Conservation (phyloP, 1,284 basidiomycete species). For the Sporisorium graminicola region DNA sequence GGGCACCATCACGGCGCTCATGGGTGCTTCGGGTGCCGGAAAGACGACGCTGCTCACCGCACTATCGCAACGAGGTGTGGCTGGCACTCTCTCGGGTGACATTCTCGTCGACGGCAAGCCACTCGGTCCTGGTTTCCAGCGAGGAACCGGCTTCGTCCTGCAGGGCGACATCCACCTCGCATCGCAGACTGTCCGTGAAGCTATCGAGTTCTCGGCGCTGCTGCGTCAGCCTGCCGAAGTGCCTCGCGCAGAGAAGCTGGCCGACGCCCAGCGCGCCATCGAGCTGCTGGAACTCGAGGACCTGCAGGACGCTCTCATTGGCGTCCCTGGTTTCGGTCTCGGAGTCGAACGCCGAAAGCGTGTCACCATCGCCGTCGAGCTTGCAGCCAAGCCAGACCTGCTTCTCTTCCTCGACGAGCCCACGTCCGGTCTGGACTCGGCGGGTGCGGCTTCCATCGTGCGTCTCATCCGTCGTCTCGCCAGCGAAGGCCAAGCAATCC, state of each 20-base stretch:
- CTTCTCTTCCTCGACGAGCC: constrained; percentile 67
- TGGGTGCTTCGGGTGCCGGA: constrained; percentile 81
- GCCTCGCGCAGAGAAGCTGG: constrained; percentile 50
- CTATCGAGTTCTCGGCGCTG: constrained; percentile 59
- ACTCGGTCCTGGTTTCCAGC: constrained; percentile 80
- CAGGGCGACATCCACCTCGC: constrained; percentile 74
- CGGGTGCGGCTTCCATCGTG: constrained; percentile 55
- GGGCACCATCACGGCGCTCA: constrained; percentile 78
- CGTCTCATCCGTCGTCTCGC: constrained; percentile 57
- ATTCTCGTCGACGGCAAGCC: constrained; percentile 81
- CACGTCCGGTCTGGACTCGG: constrained; percentile 60
- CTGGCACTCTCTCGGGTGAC: constrained; percentile 82
- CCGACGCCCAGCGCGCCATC: constrained; percentile 50
- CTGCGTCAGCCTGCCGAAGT: constrained; percentile 58
- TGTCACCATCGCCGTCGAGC: constrained; percentile 63
- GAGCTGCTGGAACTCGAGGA: constrained; percentile 57
- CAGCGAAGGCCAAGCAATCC: constrained; percentile 57
- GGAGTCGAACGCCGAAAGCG: constrained; percentile 58
- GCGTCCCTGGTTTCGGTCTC: constrained; percentile 57
- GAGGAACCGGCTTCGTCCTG: constrained; percentile 76
- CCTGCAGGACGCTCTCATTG: constrained; percentile 59
- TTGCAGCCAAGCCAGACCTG: constrained; percentile 62
- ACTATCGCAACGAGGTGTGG: constrained; percentile 80
- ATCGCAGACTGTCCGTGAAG: constrained; percentile 61
- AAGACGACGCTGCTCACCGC: constrained; percentile 79